Evolutionary conservation across 1,284 basidiomycete genomes (phyloP).

Genomic region (Microbotryum intermedium): DNA sequence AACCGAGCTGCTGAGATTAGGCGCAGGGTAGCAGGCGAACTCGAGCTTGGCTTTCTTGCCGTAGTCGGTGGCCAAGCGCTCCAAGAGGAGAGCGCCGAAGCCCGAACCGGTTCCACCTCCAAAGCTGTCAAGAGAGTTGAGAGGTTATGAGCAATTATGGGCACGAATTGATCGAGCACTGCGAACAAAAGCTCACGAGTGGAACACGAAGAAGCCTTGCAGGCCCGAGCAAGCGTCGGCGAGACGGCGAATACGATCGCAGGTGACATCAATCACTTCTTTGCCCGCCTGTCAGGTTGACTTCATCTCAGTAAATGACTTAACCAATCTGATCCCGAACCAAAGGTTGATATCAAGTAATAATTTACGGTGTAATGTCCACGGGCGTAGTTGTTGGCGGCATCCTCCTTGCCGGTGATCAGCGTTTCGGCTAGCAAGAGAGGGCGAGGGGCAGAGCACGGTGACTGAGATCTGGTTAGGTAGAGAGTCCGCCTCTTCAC

Average conservation of each 20-base stretch:
- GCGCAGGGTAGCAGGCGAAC: constrained; percentile 86
- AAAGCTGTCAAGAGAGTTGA: not conserved
- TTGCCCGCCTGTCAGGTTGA: constrained; percentile 38
- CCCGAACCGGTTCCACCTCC: constrained; percentile 99
- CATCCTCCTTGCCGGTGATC: constrained; percentile 98
- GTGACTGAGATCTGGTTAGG: constrained; percentile 32
- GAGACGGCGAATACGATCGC: constrained; percentile 92
- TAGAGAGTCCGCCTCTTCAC: constrained; percentile 27
- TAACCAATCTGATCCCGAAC: no score
- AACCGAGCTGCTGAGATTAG: constrained; percentile 57
- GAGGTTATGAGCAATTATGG: not conserved
- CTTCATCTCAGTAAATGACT: constrained; percentile 16
- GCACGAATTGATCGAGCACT: no score
- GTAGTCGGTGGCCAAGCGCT: constrained; percentile 92
- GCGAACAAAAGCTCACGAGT: constrained; percentile 50
- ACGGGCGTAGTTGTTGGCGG: constrained; percentile 98
- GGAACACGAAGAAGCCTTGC: constrained; percentile 99
- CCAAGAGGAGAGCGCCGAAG: constrained; percentile 93
- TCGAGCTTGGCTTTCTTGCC: constrained; percentile 99
- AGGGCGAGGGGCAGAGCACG: constrained; percentile 79
- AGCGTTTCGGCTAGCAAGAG: constrained; percentile 64
- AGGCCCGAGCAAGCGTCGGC: constrained; percentile 88
- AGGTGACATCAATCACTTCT: constrained; percentile 58
- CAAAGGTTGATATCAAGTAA: no score
- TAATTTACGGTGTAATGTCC: constrained; percentile 84